phyloP scores from a whole-genome alignment of 139 green algal genomes.

The Medakamo hakoo region DNA sequence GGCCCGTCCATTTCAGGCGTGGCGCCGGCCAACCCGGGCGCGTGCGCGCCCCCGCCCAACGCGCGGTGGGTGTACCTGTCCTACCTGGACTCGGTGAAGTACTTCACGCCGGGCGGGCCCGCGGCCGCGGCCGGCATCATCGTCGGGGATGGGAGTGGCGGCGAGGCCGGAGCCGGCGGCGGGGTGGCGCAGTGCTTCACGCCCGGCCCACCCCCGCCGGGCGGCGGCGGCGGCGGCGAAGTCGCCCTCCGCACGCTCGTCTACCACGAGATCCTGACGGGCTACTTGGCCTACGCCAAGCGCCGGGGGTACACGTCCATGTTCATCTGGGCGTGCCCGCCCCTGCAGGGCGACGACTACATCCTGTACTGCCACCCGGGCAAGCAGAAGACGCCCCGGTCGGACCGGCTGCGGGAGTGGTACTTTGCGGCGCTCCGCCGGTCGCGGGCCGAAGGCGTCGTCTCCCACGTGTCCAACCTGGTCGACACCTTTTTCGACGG shows the following conservation, averaged over 20 bases:
- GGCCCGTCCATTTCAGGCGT: too few relatives aligned
- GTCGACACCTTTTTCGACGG: slow-evolving; percentile 87
- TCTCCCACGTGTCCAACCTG: slow-evolving; percentile 74
- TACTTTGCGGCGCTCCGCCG: slow-evolving; percentile 78
- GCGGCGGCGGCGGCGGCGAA: slow-evolving; percentile 8
- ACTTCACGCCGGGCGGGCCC: slow-evolving; percentile 76
- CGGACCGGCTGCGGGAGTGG: slow-evolving; percentile 79
- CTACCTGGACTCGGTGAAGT: slow-evolving; percentile 97
- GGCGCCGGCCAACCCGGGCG: too few relatives aligned
- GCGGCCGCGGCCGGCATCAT: too few relatives aligned
- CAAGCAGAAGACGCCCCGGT: slow-evolving; percentile 84
- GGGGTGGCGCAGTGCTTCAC: too few relatives aligned
- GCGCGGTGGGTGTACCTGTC: slow-evolving; percentile 58
- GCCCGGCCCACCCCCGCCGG: too few relatives aligned
- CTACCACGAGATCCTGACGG: slow-evolving; percentile 92
- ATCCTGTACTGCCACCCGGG: slow-evolving; percentile 97
- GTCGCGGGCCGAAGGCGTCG: slow-evolving; percentile 43
- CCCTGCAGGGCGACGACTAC: slow-evolving; percentile 93
- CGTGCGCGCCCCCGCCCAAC: slow-evolving; percentile 74
- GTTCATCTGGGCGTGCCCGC: slow-evolving; percentile 99
- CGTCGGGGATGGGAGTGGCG: too few relatives aligned
- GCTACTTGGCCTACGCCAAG: slow-evolving; percentile 80
- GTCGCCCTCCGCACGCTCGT: slow-evolving; percentile 81
- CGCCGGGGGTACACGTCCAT: slow-evolving; percentile 74
- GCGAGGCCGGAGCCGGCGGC: too few relatives aligned